Evolutionary conservation across 768 basidiomycete species (phyloP).

Genomic region (Leccinum imitatum): DNA sequence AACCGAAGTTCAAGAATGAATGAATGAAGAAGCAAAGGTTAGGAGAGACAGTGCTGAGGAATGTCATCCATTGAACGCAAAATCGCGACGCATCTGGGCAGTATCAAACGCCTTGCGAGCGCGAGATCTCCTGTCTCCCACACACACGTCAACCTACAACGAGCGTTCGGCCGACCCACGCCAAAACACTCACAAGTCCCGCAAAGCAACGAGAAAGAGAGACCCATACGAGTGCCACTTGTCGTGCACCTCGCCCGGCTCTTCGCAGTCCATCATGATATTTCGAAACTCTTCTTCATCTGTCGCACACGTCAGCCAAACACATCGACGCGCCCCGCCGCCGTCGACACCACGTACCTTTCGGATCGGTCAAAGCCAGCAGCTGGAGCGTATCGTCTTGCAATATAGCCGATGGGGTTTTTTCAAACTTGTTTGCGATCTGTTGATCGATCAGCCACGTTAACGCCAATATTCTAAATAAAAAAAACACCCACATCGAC

Average conservation of each 20-base stretch:
- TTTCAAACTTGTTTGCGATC: conserved; percentile 14
- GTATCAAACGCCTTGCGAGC: conserved; percentile 21
- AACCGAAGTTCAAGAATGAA: background rate
- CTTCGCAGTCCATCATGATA: conserved; percentile 23
- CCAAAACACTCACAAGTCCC: conserved; percentile 15
- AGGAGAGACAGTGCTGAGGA: background rate
- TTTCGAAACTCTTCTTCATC: conserved; percentile 13
- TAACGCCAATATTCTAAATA: background rate
- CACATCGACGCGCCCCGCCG: background rate
- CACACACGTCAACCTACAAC: background rate
- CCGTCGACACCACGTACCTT: conserved; percentile 10
- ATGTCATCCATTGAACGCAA: conserved; percentile 29
- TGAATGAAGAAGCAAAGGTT: background rate
- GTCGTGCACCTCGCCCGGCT: conserved; percentile 5
- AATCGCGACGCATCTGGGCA: conserved; percentile 31
- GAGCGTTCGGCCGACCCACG: background rate
- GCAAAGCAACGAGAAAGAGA: conserved; percentile 20
- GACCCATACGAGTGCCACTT: conserved; percentile 25
- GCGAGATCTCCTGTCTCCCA: background rate
- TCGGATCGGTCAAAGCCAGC: conserved; percentile 20
- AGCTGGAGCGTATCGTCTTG: conserved; percentile 27
- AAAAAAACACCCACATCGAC: conserved; percentile 12
- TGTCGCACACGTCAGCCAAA: conserved; percentile 5
- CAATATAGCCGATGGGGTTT: conserved; percentile 13
- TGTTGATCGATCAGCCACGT: background rate